These are phyloP conservation scores for Cyberlindnera suaveolens DNA, from an alignment of 805 yeast species.

Conservation along the genomic window DNA sequence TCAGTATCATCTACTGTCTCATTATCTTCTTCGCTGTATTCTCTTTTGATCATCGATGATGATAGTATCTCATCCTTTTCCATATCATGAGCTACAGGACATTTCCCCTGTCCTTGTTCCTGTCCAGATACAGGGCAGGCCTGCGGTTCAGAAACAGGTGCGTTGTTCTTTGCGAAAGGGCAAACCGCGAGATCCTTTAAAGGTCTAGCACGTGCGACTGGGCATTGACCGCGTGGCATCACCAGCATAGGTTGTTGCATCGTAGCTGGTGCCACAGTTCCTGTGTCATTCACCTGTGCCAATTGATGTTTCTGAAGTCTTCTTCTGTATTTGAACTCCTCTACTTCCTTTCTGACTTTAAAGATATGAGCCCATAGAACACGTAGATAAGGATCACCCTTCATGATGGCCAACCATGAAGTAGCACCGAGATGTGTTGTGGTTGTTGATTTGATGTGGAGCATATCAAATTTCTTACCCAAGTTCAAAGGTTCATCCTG, in stretches of 20 bases:
- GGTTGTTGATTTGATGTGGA: constrained; percentile 36
- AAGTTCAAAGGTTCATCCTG: constrained; percentile 26
- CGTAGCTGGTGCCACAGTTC: not conserved
- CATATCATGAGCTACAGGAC: constrained; percentile 21
- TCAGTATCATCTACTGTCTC: constrained; percentile 1
- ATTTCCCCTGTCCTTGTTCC: constrained; percentile 9
- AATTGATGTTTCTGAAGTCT: not conserved
- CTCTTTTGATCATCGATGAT: not conserved
- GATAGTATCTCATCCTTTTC: not conserved
- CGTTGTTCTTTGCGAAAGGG: not conserved
- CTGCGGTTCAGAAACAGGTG: constrained; percentile 2
- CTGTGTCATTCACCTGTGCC: not conserved
- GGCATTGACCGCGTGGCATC: constrained; percentile 19
- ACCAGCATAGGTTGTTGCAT: not conserved
- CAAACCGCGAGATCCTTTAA: not conserved
- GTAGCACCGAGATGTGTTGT: constrained; percentile 44
- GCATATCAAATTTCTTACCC: constrained; percentile 38
- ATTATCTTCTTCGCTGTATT: constrained; percentile 1
- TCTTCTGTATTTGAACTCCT: constrained; percentile 17
- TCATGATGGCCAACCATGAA: constrained; percentile 54
- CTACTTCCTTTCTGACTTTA: constrained; percentile 33
- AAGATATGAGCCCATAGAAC: constrained; percentile 47
- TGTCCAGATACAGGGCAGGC: constrained; percentile 20
- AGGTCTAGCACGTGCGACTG: constrained; percentile 18
- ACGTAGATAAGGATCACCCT: constrained; percentile 51